Percentiles rank a stretch among this genome's conserved stretches.
Conservation (phyloP, 805 yeast species). For the Hemisphaericaspora nanyangensis region DNA sequence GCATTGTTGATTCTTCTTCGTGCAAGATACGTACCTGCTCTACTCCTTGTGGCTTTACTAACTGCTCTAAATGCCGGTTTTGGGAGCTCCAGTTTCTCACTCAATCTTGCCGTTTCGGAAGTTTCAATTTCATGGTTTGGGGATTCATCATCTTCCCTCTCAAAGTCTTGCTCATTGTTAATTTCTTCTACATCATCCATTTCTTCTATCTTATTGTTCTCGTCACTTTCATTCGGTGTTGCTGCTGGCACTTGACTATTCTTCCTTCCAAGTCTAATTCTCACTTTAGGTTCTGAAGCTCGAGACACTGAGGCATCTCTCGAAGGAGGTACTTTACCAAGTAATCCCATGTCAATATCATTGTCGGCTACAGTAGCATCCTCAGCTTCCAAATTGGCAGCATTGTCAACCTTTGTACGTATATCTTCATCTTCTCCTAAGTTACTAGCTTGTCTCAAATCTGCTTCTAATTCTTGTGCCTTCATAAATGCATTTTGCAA, state of each 20-base stretch:
- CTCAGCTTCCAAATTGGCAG: slow-evolving; percentile 8
- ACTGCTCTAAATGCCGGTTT: not conserved
- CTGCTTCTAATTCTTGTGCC: slow-evolving; percentile 36
- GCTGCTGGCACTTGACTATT: slow-evolving; percentile 3
- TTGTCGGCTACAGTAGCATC: slow-evolving; percentile 9
- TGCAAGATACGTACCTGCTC: slow-evolving; percentile 34
- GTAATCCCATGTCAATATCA: slow-evolving; percentile 30
- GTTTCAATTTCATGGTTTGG: not conserved
- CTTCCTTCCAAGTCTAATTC: slow-evolving; percentile 7
- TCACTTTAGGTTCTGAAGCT: slow-evolving; percentile 5
- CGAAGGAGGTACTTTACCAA: slow-evolving; percentile 32
- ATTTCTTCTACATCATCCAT: slow-evolving; percentile 2
- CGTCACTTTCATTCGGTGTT: not conserved
- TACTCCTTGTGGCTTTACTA: slow-evolving; percentile 22
- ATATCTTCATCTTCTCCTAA: slow-evolving; percentile 1
- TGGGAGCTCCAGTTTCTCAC: not conserved
- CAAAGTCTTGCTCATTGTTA: not conserved
- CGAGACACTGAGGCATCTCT: slow-evolving; percentile 10
- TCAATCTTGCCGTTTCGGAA: not conserved
- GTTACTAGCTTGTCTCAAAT: slow-evolving; percentile 20
- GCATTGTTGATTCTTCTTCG: slow-evolving; percentile 33
- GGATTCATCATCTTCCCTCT: not conserved
- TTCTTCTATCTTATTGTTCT: not conserved
- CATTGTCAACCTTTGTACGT: slow-evolving; percentile 1
- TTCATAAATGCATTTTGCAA: slow-evolving; percentile 53